These are phyloP conservation scores for Curvularia spicifera DNA, from an alignment of 2,329 filamentous ascomycete genomes.

Conservation along the genomic window DNA sequence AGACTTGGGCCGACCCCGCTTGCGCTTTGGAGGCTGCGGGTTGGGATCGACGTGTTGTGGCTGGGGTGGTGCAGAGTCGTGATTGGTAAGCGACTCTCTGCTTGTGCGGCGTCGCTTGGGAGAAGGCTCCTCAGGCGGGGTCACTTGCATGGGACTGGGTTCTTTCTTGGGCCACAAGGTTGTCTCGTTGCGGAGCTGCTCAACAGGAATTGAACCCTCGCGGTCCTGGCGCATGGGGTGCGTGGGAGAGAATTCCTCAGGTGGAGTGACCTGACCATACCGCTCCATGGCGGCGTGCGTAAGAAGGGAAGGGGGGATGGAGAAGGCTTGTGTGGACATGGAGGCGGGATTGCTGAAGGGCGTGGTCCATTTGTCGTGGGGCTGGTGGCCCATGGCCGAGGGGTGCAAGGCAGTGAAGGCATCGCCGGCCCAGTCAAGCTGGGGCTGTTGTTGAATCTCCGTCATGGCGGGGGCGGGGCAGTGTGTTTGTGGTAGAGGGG, in stretches of 20 bases:
- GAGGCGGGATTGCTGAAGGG: slow-evolving; percentile 22
- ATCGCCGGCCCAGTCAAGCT: slow-evolving; percentile 39
- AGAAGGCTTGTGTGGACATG: slow-evolving; percentile 24
- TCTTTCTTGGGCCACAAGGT: slow-evolving; percentile 29
- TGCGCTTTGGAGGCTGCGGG: slow-evolving; percentile 44
- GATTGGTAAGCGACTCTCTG: slow-evolving; percentile 22
- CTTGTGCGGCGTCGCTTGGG: slow-evolving; percentile 41
- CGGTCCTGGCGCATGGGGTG: slow-evolving; percentile 20
- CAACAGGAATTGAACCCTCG: slow-evolving; percentile 37
- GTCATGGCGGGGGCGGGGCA: slow-evolving; percentile 18
- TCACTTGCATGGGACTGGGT: slow-evolving; percentile 14
- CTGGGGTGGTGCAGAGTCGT: slow-evolving; percentile 17
- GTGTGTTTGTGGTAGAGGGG: not conserved
- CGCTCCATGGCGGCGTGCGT: slow-evolving; percentile 38
- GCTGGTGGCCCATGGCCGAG: slow-evolving; percentile 6
- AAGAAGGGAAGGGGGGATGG: slow-evolving; percentile 40
- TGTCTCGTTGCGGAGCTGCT: slow-evolving; percentile 39
- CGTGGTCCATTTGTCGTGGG: slow-evolving; percentile 32
- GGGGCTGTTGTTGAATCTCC: slow-evolving; percentile 27
- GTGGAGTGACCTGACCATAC: slow-evolving; percentile 47
- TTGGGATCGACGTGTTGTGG: slow-evolving; percentile 22
- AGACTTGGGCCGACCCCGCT: slow-evolving; percentile 47
- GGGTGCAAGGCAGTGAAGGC: slow-evolving; percentile 37
- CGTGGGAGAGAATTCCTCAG: slow-evolving; percentile 43
- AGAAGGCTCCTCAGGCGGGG: slow-evolving; percentile 16